Evolutionary conservation across 345 rosid genomes (phyloP), one percentile per base, ranked within the genome.

Genomic region (Acer campestre): DNA sequence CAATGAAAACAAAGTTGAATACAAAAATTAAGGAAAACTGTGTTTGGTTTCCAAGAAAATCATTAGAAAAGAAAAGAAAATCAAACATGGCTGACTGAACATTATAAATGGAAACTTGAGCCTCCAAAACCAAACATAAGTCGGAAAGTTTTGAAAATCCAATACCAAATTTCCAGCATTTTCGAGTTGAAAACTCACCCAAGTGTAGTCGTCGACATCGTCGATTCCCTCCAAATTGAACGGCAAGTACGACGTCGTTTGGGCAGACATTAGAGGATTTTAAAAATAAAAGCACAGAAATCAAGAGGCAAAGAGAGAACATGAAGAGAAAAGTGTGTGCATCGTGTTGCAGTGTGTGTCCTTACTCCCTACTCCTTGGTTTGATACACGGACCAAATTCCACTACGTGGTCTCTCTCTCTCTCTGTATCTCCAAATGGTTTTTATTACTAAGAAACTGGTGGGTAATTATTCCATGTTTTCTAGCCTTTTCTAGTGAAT

Each of bases 171-270:
- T 68, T 48, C 35, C 75, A 8, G 58, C 73, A 68, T 75, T 71
- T 80, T 79, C 80, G 38, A 59, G 66, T 6, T 23, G 5, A 51
- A 75, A 49, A 73, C 87, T 77, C 16, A 92, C 98, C 87, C 85
- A 81, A 83, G 82, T 67, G 76, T 79, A 92, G 40, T 89, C 93
- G 29, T 94, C 89, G 13, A 90, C 95, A 49, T 92, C 91, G 40
- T 85, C 88, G 74, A 92, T 80, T 69, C 90, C 90, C 61, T 88
- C 87, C 31, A 90, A 73, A 71, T 59, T 46, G 42, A 88, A 71
- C 20, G 64, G 10, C 1, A 25, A 77, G 25, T 86, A 85, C 71
- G 92, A 74, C 74, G 89, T 64, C 29, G 75, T 75, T 51, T 82
- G 87, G 67, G 70, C 88, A 46, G 90, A 87, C 95, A 94, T 90